Percentiles rank a stretch among this genome's conserved stretches.
Evolutionary conservation across 108 stramenopile species (phyloP).

Genomic region (Cyclotella baltica): DNA sequence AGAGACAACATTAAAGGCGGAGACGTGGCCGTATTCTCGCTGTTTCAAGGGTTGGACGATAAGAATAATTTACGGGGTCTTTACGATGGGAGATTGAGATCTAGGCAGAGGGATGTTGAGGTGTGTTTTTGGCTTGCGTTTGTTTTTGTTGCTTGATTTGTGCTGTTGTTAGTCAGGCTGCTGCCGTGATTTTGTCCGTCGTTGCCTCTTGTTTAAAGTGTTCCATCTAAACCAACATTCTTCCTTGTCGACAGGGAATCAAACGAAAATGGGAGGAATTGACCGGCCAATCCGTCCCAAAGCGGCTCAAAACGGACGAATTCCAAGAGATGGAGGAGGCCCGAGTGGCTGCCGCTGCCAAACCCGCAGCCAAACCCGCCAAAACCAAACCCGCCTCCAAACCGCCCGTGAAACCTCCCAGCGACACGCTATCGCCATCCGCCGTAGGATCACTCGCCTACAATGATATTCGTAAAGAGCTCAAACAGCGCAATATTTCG

Average conservation of each 20-base stretch:
- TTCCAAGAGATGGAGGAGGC: not conserved
- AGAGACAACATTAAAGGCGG: not conserved
- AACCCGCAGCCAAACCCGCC: not conserved
- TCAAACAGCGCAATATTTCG: not conserved
- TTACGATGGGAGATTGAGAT: slow-evolving; percentile 32
- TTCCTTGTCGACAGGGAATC: slow-evolving; percentile 16
- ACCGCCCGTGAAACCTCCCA: not conserved
- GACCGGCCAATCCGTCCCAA: slow-evolving; percentile 36
- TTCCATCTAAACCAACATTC: slow-evolving; percentile 4
- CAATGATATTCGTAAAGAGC: slow-evolving; percentile 7
- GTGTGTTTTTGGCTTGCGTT: slow-evolving; percentile 13
- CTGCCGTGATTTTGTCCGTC: not conserved
- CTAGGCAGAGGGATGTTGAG: slow-evolving; percentile 34
- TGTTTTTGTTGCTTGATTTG: not conserved
- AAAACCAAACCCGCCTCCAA: not conserved
- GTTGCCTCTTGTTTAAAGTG: not conserved
- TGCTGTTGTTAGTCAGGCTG: not conserved
- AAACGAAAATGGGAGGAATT: slow-evolving; percentile 51
- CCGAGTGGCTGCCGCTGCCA: not conserved
- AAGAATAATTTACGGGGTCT: slow-evolving; percentile 22
- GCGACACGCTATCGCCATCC: too few species aligned
- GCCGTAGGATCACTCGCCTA: not conserved
- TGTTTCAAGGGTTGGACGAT: slow-evolving; percentile 22
- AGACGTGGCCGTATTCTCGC: slow-evolving; percentile 14
- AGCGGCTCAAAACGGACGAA: slow-evolving; percentile 23